Base-by-base conservation (phyloP, 2,329 filamentous ascomycete species). In the Fusarium nelsonii region DNA sequence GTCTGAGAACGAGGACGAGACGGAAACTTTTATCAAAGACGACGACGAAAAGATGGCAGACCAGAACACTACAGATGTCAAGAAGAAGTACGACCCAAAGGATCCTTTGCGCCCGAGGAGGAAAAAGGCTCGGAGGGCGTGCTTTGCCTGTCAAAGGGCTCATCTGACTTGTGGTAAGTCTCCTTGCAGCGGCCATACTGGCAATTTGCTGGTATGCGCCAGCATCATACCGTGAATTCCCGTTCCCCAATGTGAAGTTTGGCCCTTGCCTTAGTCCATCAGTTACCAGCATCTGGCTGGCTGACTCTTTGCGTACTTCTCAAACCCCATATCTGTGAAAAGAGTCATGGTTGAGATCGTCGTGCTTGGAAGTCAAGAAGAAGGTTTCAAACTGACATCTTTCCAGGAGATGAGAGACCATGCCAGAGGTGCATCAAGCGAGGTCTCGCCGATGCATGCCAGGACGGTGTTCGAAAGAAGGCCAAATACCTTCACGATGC, bases 401-500 rank as follows among this genome's bases (percentile, higher is more conserved):
- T 69, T 43, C 34, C 55, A 98, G 96, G 95, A 75, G 96, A 99
- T 78, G 95, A 99, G 80, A 88, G 96, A 73, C 96, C 96, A 54
- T 99, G 96, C 78, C 89, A 94, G 76, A 87, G 96, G 75, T 99
- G 96, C 79, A 93, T 98, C 73, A 97, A 97, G 81, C 91, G 96
- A 74, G 93, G 93, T 45, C 87, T 98, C 23, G 92, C 94, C 75
- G 94, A 97, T 78, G 89, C 89, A 65, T 99, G 96, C 77, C 94
- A 97, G 79, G 96, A 99, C 77, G 96, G 96, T 55, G 94, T 98
- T 52, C 91, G 96, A 68, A 99, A 99, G 81, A 99, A 98, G 85
- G 96, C 96, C 53, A 99, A 99, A 80, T 99, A 99, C 79, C 91
- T 99, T 58, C 94, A 98, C 77, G 96, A 98, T 85, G 94, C 95